Conservation (phyloP, 768 basidiomycete genomes). For the Rhizopogon vesiculosus region DNA sequence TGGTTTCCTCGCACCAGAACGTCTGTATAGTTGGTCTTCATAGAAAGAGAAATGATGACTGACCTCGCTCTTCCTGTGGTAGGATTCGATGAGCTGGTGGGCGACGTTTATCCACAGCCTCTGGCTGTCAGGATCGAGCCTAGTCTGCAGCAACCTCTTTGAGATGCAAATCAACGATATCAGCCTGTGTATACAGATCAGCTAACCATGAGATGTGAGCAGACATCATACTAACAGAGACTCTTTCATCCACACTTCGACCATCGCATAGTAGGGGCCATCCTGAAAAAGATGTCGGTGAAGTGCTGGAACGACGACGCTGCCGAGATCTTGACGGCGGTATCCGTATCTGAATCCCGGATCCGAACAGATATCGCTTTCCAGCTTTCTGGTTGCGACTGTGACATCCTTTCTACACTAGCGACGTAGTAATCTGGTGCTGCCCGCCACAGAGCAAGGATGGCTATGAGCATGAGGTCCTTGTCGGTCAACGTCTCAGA, state of each 20-base stretch:
- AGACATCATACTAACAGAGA: conserved; percentile 36
- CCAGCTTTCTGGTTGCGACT: conserved; percentile 26
- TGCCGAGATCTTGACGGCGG: conserved; percentile 60
- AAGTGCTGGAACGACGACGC: conserved; percentile 45
- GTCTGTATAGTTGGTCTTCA: conserved; percentile 3
- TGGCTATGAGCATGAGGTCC: conserved; percentile 64
- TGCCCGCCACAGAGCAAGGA: conserved; percentile 66
- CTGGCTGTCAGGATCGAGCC: conserved; percentile 46
- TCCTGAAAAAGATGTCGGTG: conserved; percentile 39
- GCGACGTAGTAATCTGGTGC: conserved; percentile 50
- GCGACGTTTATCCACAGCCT: no score
- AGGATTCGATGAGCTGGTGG: no score
- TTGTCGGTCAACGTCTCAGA: conserved; percentile 60
- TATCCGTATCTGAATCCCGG: conserved; percentile 62
- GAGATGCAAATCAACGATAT: conserved; percentile 39
- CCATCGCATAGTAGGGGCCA: conserved; percentile 32
- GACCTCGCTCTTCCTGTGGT: conserved; percentile 46
- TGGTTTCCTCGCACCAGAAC: conserved; percentile 31
- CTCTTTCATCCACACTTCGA: conserved; percentile 41
- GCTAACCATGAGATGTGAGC: not conserved
- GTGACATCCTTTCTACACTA: conserved; percentile 28
- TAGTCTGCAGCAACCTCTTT: conserved; percentile 53
- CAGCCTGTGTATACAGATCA: conserved; percentile 11
- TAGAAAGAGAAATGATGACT: conserved; percentile 6
- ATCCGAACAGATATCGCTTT: conserved; percentile 43